Evolutionary conservation across 73 alveolate genomes (phyloP).

Genomic region (Paramecium primaurelia): DNA sequence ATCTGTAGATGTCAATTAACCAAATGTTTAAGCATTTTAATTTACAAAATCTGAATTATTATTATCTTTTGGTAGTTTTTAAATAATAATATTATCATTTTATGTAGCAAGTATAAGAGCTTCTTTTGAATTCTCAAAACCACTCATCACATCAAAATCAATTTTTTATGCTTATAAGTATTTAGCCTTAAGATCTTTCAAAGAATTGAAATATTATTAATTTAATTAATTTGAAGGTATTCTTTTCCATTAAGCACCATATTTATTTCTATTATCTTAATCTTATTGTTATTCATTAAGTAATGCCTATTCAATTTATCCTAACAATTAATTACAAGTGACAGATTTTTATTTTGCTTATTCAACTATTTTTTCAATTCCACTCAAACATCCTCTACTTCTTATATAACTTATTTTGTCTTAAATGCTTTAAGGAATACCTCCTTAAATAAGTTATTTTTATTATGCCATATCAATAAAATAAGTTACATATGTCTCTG

Average conservation of each 20-base stretch:
- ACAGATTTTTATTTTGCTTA: neutral
- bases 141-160: slow-evolving; percentile 2
- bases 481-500: neutral
- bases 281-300: neutral
- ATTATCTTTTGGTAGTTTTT: neutral
- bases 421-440: neutral
- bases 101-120: neutral
- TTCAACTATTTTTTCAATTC: neutral
- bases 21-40: neutral
- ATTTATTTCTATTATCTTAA: neutral
- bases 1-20: neutral
- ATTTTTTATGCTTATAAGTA: neutral
- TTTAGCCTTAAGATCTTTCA: neutral
- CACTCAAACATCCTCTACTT: neutral
- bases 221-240: neutral
- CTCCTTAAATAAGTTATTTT: neutral
- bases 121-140: neutral
- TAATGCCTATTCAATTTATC: neutral
- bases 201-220: neutral
- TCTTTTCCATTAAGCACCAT: slow-evolving; percentile 22
- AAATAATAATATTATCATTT: neutral
- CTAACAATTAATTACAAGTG: neutral
- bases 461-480: neutral
- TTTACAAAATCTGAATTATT: slow-evolving; percentile 19
- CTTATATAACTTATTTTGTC: neutral